Evolutionary conservation across 2,329 filamentous ascomycete genomes (phyloP).

Genomic region (Pyrenophora graminea): DNA sequence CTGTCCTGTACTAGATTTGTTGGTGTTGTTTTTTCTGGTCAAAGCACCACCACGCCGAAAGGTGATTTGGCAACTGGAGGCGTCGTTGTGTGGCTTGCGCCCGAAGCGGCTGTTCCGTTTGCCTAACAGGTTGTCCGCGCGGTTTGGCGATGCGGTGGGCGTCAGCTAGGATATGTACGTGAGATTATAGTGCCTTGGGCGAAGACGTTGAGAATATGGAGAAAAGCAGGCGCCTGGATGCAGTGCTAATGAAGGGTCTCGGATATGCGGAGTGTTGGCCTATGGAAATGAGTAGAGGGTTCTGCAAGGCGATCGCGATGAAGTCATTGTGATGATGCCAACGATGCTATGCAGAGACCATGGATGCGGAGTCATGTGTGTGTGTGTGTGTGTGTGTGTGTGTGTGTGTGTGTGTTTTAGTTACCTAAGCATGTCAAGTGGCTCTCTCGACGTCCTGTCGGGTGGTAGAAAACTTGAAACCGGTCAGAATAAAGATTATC

Average conservation of each 20-base stretch:
- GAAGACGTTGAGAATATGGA: constrained; percentile 1
- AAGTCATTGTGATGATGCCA: constrained; percentile 9
- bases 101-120: constrained; percentile 8
- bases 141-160: constrained; percentile 13
- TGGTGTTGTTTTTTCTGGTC: background rate
- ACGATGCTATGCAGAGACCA: background rate
- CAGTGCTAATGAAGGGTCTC: background rate
- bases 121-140: constrained; percentile 13
- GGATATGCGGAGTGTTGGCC: background rate
- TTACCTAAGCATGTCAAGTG: background rate
- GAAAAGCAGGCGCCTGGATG: constrained; percentile 1
- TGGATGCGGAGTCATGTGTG: background rate
- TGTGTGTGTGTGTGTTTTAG: too few species aligned
- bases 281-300: background rate
- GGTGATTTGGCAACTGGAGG: constrained; percentile 2
- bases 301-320: constrained; percentile 1
- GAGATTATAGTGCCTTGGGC: constrained; percentile 11
- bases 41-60: background rate
- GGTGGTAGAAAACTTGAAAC: too few species aligned
- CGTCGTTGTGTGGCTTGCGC: constrained; percentile 3
- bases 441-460: too few species aligned
- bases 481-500: too few species aligned
- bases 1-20: background rate
- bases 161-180: constrained; percentile 13
- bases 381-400: too few species aligned